These are phyloP conservation scores for Aspergillus jensenii DNA, from an alignment of 2,329 filamentous ascomycete genomes.

Conservation along the genomic window DNA sequence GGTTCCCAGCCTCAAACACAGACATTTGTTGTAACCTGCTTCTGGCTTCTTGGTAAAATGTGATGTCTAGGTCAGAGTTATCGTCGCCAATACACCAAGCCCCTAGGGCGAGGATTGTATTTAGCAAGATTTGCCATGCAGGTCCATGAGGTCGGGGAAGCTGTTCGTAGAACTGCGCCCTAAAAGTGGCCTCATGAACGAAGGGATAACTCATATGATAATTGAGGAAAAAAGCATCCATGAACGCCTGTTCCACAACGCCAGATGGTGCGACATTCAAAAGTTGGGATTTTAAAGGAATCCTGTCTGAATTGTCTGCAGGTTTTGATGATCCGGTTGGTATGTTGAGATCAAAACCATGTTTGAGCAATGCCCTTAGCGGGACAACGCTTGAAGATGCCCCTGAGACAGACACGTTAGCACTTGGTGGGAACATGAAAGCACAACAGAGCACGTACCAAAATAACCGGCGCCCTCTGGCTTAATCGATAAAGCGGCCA, in stretches of 20 bases:
- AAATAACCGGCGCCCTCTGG: slow-evolving; percentile 43
- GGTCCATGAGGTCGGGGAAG: slow-evolving; percentile 43
- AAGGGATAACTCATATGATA: slow-evolving; percentile 51
- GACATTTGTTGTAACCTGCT: slow-evolving; percentile 46
- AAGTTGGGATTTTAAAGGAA: slow-evolving; percentile 40
- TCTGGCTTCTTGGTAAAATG: slow-evolving; percentile 49
- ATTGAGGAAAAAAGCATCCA: slow-evolving; percentile 48
- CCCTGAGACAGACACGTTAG: slow-evolving; percentile 21
- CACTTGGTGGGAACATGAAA: not conserved
- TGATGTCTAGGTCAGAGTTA: slow-evolving; percentile 45
- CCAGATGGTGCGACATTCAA: slow-evolving; percentile 39
- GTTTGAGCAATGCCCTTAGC: slow-evolving; percentile 38
- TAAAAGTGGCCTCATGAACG: slow-evolving; percentile 49
- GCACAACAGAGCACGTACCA: slow-evolving; percentile 21
- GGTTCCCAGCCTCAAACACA: slow-evolving; percentile 50
- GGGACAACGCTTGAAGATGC: slow-evolving; percentile 42
- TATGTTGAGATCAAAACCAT: slow-evolving; percentile 41
- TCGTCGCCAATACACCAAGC: slow-evolving; percentile 45
- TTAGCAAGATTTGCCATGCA: slow-evolving; percentile 48
- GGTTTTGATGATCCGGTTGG: slow-evolving; percentile 30
- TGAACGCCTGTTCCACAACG: slow-evolving; percentile 41
- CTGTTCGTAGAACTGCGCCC: slow-evolving; percentile 47
- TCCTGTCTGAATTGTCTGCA: slow-evolving; percentile 21
- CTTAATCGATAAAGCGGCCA: slow-evolving; percentile 42
- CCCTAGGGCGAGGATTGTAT: slow-evolving; percentile 48